Conservation (phyloP, 148 eudicot genomes). For the Rhododendron vialii region DNA sequence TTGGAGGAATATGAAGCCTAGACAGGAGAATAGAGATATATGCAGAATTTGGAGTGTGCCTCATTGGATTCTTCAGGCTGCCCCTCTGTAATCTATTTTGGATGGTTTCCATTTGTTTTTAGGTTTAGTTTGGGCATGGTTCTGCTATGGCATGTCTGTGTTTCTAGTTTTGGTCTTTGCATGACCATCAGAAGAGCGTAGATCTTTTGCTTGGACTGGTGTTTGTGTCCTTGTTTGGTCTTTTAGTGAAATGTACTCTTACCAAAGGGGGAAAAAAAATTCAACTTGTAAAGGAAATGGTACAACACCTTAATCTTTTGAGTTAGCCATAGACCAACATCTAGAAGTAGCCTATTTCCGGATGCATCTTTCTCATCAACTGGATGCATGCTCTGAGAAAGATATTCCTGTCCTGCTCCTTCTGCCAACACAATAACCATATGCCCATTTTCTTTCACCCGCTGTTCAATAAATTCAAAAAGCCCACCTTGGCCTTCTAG, state of each 20-base stretch:
- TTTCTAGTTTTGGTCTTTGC: neutral
- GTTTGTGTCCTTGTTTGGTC: neutral
- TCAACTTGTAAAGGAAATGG: neutral
- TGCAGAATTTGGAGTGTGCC: too few relatives aligned
- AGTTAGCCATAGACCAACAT: conserved; percentile 53
- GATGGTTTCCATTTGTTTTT: neutral
- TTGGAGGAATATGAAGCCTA: too few relatives aligned
- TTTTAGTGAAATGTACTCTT: neutral
- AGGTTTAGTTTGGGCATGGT: too few relatives aligned
- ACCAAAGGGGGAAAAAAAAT: too few relatives aligned
- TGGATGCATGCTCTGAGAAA: conserved; percentile 36
- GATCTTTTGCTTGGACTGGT: neutral
- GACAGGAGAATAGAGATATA: too few relatives aligned
- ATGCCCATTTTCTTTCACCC: conserved; percentile 55
- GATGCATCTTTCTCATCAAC: conserved; percentile 49
- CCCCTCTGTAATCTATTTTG: neutral
- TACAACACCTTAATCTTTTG: conserved; percentile 44
- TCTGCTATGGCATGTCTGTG: neutral
- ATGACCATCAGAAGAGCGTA: neutral
- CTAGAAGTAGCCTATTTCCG: conserved; percentile 52
- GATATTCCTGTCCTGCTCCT: conserved; percentile 61
- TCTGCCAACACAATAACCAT: conserved; percentile 55
- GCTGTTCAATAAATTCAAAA: conserved; percentile 46
- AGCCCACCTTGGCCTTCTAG: conserved; percentile 59
- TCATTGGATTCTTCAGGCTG: neutral